Percentiles rank a stretch among this genome's conserved stretches.
Evolutionary conservation across 2,329 filamentous ascomycete species (phyloP).

Genomic region (Xylaria sp.): DNA sequence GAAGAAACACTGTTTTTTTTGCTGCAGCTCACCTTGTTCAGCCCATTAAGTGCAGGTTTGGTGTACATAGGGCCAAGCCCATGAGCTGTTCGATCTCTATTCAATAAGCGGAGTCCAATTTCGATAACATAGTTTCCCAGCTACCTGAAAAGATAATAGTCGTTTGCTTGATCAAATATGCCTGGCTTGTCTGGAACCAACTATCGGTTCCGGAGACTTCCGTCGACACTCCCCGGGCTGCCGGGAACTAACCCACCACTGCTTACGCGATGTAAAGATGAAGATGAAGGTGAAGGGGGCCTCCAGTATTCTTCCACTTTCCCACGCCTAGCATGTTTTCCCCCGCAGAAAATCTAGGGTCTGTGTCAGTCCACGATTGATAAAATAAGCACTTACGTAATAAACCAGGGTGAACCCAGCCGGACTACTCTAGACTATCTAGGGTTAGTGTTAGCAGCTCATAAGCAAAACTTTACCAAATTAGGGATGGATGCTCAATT

Average conservation of each 20-base stretch:
- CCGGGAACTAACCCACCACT: too few relatives aligned
- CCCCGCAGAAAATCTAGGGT: too few relatives aligned
- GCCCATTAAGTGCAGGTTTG: too few relatives aligned
- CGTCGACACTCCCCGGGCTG: too few relatives aligned
- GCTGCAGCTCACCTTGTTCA: constrained; percentile 27
- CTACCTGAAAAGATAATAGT: constrained; percentile 25
- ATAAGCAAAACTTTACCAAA: constrained; percentile 3
- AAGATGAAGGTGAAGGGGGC: neutral
- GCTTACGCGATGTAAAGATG: too few relatives aligned
- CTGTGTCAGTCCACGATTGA: neutral
- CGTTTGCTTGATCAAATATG: constrained; percentile 26
- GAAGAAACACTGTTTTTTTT: constrained; percentile 17
- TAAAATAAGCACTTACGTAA: constrained; percentile 1
- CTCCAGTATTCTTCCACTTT: neutral
- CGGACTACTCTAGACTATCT: neutral
- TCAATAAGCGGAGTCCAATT: constrained; percentile 29
- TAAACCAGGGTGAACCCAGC: neutral
- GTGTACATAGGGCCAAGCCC: neutral
- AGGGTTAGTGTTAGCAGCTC: neutral
- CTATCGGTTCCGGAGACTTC: too few relatives aligned
- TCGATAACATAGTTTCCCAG: constrained; percentile 30
- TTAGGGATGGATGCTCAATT: constrained; percentile 11
- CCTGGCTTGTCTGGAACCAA: too few relatives aligned
- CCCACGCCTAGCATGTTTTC: neutral
- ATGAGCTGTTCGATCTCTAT: constrained; percentile 26